A percentile compares a stretch with the other conserved stretches of the same genome.
These are phyloP conservation scores for Ochromonas danica DNA, from an alignment of 108 stramenopile genomes.

Conservation along the genomic window DNA sequence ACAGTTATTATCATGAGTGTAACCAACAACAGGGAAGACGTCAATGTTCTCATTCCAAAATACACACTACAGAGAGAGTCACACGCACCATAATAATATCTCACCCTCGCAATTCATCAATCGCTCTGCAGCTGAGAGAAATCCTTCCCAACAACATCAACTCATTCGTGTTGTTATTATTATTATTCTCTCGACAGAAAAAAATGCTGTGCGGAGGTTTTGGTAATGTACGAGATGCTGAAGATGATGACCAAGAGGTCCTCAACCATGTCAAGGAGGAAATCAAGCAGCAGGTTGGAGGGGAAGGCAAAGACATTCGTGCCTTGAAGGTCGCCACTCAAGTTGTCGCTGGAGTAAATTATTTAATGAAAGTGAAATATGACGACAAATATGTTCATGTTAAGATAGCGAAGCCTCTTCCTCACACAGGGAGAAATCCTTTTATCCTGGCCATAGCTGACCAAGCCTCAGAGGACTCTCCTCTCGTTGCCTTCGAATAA, in stretches of 20 bases:
- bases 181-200: background rate
- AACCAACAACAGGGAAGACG: too few relatives aligned
- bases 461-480: background rate
- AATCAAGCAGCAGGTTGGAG: background rate
- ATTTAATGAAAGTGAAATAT: slow-evolving; percentile 10
- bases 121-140: too few relatives aligned
- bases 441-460: background rate
- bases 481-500: background rate
- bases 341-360: slow-evolving; percentile 29
- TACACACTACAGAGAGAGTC: too few relatives aligned
- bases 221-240: background rate
- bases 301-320: too few relatives aligned
- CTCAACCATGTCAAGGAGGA: background rate
- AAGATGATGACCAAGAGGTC: background rate
- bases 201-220: slow-evolving; percentile 10
- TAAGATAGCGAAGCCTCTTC: slow-evolving; percentile 31
- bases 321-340: too few relatives aligned
- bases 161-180: too few relatives aligned
- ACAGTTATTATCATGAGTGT: too few relatives aligned
- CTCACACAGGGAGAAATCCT: slow-evolving; percentile 8
- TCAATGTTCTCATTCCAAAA: too few relatives aligned
- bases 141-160: too few relatives aligned
- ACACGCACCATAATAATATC: too few relatives aligned
- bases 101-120: too few relatives aligned
- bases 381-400: slow-evolving; percentile 19